These are phyloP conservation scores for Cokeromyces recurvatus DNA, from an alignment of 371 early-diverging fungal species.

Conservation along the genomic window DNA sequence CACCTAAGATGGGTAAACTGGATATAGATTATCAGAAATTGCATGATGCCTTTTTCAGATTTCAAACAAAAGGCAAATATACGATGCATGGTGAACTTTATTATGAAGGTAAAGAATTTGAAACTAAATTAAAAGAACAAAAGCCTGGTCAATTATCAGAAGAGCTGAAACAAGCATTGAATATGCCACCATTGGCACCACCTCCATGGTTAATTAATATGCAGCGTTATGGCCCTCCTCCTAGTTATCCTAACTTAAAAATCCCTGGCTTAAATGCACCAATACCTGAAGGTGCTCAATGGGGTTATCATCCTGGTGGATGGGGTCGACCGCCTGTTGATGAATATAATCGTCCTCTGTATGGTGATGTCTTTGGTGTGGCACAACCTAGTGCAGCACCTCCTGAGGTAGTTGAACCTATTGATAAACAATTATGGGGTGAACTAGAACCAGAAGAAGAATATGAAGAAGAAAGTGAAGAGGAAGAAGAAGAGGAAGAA, in stretches of 20 bases:
- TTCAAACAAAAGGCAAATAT: constrained; percentile 84
- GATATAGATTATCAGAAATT: constrained; percentile 95
- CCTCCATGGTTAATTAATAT: constrained; percentile 98
- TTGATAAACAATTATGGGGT: constrained; percentile 78
- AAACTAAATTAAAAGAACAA: constrained; percentile 81
- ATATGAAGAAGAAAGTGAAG: constrained; percentile 55
- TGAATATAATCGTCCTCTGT: constrained; percentile 90
- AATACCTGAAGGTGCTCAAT: constrained; percentile 97
- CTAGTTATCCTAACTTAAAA: constrained; percentile 88
- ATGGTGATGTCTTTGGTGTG: constrained; percentile 93
- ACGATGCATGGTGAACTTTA: constrained; percentile 91
- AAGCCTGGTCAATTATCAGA: constrained; percentile 89
- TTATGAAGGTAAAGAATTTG: constrained; percentile 97
- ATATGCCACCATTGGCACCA: constrained; percentile 92
- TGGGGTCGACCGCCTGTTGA: constrained; percentile 99
- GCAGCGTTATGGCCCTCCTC: constrained; percentile 98
- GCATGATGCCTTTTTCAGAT: constrained; percentile 96
- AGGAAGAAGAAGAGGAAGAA: constrained; percentile 60
- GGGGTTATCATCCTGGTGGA: constrained; percentile 98
- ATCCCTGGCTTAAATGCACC: constrained; percentile 97
- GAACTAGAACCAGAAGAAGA: constrained; percentile 75
- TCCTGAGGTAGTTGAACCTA: constrained; percentile 57
- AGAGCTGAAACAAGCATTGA: constrained; percentile 82
- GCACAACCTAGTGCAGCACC: constrained; percentile 39
- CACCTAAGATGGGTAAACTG: constrained; percentile 95